These are phyloP conservation scores for Postia placenta DNA, from an alignment of 768 basidiomycete genomes.

Conservation along the genomic window DNA sequence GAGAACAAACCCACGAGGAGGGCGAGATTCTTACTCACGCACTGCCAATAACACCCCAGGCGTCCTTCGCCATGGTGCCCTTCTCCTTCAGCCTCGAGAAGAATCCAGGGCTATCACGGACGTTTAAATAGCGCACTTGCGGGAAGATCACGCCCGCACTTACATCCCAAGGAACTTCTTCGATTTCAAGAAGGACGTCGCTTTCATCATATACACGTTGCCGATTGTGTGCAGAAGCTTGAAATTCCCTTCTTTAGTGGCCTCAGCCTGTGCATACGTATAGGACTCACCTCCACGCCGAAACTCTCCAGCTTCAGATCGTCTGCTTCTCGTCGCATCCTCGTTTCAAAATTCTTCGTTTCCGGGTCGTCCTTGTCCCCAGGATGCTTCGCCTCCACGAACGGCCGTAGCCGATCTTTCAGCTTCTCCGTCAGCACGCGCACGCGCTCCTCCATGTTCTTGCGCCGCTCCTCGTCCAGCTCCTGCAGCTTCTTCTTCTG, in stretches of 20 bases:
- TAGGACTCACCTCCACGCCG: conserved; percentile 75
- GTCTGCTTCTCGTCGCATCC: conserved; percentile 79
- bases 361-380: conserved; percentile 80
- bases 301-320: conserved; percentile 97
- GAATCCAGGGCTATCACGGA: conserved; percentile 64
- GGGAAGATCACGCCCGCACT: conserved; percentile 25
- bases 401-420: conserved; percentile 78
- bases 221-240: conserved; percentile 89
- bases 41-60: conserved; percentile 94
- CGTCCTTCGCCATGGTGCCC: conserved; percentile 88
- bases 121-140: neutral
- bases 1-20: neutral
- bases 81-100: conserved; percentile 94
- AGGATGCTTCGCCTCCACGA: conserved; percentile 84
- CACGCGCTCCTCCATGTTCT: conserved; percentile 76
- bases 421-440: conserved; percentile 71
- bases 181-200: conserved; percentile 85
- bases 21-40: conserved; percentile 52
- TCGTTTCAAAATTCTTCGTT: conserved; percentile 69
- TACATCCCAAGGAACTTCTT: conserved; percentile 88
- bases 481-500: conserved; percentile 80
- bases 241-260: neutral
- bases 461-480: conserved; percentile 75
- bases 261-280: neutral
- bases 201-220: conserved; percentile 89